phyloP scores from a whole-genome alignment of 192 early-diverging fungal species.

The Ambispora gerdemannii region DNA sequence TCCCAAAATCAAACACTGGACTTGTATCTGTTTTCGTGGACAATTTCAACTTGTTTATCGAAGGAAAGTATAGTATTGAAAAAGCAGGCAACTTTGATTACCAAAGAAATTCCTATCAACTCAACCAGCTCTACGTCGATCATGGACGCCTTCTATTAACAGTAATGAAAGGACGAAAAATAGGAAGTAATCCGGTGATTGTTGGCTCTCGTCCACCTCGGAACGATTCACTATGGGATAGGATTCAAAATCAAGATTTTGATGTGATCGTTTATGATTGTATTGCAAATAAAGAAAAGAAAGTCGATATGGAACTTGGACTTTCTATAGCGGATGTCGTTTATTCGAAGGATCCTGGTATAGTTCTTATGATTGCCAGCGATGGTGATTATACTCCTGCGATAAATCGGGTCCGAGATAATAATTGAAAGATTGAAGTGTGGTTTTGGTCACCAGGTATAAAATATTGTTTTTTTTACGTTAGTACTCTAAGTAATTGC shows the following conservation, averaged over 20 bases:
- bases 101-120: constrained; percentile 1
- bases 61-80: constrained; percentile 5
- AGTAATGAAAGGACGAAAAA: background rate
- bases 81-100: background rate
- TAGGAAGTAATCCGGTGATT: background rate
- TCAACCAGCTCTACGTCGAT: constrained; percentile 6
- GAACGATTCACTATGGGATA: background rate
- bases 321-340: background rate
- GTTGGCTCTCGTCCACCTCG: background rate
- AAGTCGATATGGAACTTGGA: background rate
- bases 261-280: background rate
- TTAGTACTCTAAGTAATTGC: background rate
- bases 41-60: too few relatives aligned
- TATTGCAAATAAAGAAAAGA: constrained; percentile 7
- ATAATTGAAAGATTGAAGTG: constrained; percentile 5
- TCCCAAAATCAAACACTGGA: constrained; percentile 5
- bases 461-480: background rate
- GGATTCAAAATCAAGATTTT: background rate
- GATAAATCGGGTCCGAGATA: background rate
- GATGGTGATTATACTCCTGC: background rate
- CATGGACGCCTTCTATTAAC: constrained; percentile 6
- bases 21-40: constrained; percentile 19
- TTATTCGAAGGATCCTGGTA: background rate
- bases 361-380: background rate
- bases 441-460: too few relatives aligned